Conservation (phyloP, 495 filamentous ascomycete genomes). For the Parathielavia hyrcaniae region DNA sequence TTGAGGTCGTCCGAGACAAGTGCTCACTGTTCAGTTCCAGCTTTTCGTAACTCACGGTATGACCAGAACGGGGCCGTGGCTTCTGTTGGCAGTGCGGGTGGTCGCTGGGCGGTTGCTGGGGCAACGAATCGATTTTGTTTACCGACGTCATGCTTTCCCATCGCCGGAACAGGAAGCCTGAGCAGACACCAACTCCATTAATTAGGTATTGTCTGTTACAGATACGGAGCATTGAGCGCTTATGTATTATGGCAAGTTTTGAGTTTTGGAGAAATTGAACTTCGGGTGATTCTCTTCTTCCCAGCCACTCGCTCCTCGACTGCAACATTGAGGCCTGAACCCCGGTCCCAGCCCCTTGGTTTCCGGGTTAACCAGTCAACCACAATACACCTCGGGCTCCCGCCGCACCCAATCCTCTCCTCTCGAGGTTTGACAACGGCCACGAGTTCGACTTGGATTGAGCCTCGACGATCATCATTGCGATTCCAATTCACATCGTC, state of each 20-base stretch:
- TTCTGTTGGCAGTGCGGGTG: not conserved
- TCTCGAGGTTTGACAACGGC: not conserved
- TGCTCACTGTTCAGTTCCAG: no score
- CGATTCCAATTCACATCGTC: not conserved
- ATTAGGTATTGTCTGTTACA: no score
- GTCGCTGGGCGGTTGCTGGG: constrained; percentile 17
- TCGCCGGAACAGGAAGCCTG: no score
- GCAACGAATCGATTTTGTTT: constrained; percentile 14
- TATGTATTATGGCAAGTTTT: no score
- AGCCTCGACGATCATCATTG: not conserved
- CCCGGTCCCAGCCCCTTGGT: constrained; percentile 24
- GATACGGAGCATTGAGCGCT: no score
- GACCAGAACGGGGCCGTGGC: no score
- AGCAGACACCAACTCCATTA: no score
- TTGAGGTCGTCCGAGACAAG: no score
- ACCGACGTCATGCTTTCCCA: constrained; percentile 18
- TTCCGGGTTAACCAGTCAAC: constrained; percentile 30
- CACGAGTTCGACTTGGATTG: not conserved
- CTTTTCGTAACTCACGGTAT: no score
- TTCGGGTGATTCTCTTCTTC: no score
- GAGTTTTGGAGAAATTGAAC: no score
- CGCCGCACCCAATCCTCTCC: not conserved
- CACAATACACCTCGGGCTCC: constrained; percentile 13
- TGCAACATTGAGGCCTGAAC: not conserved
- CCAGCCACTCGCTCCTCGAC: not conserved